Conservation (phyloP, 495 filamentous ascomycete genomes). For the Penicillium herquei region DNA sequence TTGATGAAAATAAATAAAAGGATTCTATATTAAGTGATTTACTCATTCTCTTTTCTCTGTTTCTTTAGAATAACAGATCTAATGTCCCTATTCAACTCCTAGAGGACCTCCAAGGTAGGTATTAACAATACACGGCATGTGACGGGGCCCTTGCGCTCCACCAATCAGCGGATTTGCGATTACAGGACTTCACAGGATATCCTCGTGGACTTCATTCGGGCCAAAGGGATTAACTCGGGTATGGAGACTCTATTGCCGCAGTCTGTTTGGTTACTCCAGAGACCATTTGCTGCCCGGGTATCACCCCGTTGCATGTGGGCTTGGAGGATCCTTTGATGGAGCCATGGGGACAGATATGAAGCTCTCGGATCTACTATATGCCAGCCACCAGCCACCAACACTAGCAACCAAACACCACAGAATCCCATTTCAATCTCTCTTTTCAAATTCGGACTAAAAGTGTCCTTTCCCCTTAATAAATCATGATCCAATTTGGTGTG, state of each 20-base stretch:
- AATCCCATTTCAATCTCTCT: no score
- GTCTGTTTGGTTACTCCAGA: neutral
- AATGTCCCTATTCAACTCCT: neutral
- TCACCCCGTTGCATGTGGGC: slow-evolving; percentile 1
- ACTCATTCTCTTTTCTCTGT: neutral
- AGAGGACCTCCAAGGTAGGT: slow-evolving; percentile 2
- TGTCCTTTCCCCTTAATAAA: neutral
- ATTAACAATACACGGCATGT: slow-evolving; percentile 31
- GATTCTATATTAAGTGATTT: no score
- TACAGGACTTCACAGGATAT: slow-evolving; percentile 8
- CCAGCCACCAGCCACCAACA: neutral
- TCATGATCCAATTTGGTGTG: neutral
- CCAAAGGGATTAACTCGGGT: slow-evolving; percentile 17
- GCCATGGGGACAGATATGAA: neutral
- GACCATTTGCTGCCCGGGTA: no score
- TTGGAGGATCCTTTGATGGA: neutral
- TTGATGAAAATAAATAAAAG: no score
- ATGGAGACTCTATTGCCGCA: neutral
- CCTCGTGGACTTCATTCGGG: slow-evolving; percentile 6
- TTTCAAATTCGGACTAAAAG: no score
- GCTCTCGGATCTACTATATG: neutral
- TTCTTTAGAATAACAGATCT: neutral
- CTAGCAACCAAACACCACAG: neutral
- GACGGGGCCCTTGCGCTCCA: slow-evolving; percentile 18
- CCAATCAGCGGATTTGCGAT: slow-evolving; percentile 28